Evolutionary conservation across 371 early-diverging fungal species (phyloP).

Genomic region (Zopfochytrium polystomum): DNA sequence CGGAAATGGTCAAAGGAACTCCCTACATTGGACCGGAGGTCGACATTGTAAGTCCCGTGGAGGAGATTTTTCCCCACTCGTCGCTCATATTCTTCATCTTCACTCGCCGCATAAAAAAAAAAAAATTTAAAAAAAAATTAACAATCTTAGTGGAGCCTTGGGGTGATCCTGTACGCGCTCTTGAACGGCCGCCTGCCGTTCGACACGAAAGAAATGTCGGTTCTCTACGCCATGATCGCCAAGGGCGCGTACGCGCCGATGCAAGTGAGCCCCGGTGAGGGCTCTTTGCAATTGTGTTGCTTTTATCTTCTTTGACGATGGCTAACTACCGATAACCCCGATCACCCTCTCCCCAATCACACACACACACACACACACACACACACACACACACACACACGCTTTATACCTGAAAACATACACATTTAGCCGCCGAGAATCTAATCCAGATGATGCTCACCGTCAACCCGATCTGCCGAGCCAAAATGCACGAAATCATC

Average conservation of each 20-base stretch:
- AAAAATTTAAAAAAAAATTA: neutral
- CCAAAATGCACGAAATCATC: conserved; percentile 43
- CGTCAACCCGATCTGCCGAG: conserved; percentile 40
- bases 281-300: neutral
- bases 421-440: conserved; percentile 27
- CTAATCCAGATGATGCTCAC: conserved; percentile 40
- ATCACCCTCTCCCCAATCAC: too few relatives aligned
- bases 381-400: too few relatives aligned
- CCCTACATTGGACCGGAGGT: conserved; percentile 38
- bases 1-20: conserved; percentile 81
- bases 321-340: too few relatives aligned
- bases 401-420: neutral
- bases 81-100: neutral
- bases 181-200: conserved; percentile 33
- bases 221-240: conserved; percentile 62
- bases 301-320: neutral
- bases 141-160: conserved; percentile 67
- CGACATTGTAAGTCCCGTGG: conserved; percentile 65
- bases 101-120: neutral
- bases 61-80: too few relatives aligned
- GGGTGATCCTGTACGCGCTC: conserved; percentile 64
- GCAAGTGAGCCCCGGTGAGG: conserved; percentile 35
- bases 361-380: too few relatives aligned
- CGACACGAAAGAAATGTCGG: conserved; percentile 60
- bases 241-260: conserved; percentile 56